Percentiles rank a stretch among this genome's conserved stretches.
phyloP scores from a whole-genome alignment of 139 green algal species.

The Coelastrella sp. region DNA sequence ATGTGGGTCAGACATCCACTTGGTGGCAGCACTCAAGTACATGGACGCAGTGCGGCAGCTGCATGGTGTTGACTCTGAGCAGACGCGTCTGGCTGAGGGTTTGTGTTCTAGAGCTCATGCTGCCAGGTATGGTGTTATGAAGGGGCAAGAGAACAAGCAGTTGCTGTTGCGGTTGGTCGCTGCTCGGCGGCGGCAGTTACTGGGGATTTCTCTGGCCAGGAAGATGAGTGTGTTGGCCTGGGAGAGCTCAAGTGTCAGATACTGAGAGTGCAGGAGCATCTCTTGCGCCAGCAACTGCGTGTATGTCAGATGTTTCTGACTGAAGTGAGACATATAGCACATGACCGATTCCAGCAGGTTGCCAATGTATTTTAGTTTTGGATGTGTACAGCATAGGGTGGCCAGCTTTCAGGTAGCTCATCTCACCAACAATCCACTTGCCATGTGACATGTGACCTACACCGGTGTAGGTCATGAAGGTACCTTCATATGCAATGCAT shows the following conservation, averaged over 20 bases:
- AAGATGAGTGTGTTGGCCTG: constrained; percentile 45
- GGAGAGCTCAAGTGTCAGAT: background rate
- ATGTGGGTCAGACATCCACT: constrained; percentile 44
- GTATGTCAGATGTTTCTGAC: background rate
- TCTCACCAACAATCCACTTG: no score
- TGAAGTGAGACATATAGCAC: background rate
- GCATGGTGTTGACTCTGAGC: constrained; percentile 1
- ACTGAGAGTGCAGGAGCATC: background rate
- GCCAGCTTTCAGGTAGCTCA: no score
- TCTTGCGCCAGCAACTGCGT: background rate
- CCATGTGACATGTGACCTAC: no score
- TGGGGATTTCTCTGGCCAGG: constrained; percentile 30
- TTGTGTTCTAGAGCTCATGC: constrained; percentile 40
- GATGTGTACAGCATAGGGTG: no score
- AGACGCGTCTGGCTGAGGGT: constrained; percentile 34
- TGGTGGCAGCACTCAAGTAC: constrained; percentile 10
- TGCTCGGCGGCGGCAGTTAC: constrained; percentile 35
- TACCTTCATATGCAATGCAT: no score
- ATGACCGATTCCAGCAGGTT: background rate
- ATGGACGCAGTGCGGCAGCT: constrained; percentile 33
- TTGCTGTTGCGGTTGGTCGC: constrained; percentile 5
- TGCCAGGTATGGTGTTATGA: constrained; percentile 36
- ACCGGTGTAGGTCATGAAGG: no score
- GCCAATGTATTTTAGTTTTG: background rate
- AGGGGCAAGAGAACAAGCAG: background rate